phyloP scores from a whole-genome alignment of 768 basidiomycete genomes.

The Tylopilus sp. region DNA sequence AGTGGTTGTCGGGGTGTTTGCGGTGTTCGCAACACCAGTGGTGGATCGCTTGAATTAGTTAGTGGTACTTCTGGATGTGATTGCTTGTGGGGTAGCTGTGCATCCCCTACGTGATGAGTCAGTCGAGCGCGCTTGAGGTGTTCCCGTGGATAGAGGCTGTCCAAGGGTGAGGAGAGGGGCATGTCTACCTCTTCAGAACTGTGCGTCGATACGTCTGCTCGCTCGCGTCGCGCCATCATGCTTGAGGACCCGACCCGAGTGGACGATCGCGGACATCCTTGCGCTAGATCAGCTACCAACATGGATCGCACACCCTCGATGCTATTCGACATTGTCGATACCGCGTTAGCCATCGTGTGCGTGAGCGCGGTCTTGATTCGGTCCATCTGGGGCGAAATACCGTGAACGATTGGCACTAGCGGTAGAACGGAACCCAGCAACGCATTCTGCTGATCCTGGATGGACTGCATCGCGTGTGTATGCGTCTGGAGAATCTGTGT shows the following conservation, averaged over 20 bases:
- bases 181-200: no score
- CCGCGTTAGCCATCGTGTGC: constrained; percentile 16
- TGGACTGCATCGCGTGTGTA: constrained; percentile 50
- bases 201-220: neutral
- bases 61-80: constrained; percentile 8
- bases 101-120: neutral
- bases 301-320: constrained; percentile 14
- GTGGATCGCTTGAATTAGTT: neutral
- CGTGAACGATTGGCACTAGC: constrained; percentile 57
- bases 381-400: constrained; percentile 53
- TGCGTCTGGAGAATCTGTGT: constrained; percentile 48
- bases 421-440: constrained; percentile 50
- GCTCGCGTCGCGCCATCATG: constrained; percentile 2
- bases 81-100: constrained; percentile 6
- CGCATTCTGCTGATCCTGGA: constrained; percentile 39
- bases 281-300: constrained; percentile 5
- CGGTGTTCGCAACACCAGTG: constrained; percentile 3
- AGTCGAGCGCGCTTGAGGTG: constrained; percentile 11
- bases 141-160: neutral
- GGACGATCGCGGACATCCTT: neutral
- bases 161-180: constrained; percentile 13
- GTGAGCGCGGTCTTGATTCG: constrained; percentile 19
- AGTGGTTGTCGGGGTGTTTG: constrained; percentile 20
- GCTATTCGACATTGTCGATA: constrained; percentile 14
- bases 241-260: constrained; percentile 4